Conservation (phyloP, 257 asterid species). For the Lantana camara region DNA sequence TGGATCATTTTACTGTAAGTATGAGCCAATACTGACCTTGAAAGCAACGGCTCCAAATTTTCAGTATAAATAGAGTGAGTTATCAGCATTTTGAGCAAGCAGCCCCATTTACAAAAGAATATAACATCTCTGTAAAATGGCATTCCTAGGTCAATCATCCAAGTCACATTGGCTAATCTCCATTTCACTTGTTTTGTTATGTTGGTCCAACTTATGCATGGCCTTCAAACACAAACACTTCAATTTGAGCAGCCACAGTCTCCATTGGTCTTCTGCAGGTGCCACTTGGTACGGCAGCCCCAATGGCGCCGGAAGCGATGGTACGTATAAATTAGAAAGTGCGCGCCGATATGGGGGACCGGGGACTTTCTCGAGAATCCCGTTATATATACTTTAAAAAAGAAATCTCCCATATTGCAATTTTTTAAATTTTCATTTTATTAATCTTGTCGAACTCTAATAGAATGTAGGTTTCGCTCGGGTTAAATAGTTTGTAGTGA, state of each 20-base stretch:
- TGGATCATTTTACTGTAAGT: too few species aligned
- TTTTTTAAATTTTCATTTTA: too few species aligned
- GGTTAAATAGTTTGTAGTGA: too few species aligned
- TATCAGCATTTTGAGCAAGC: neutral
- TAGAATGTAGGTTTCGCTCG: neutral
- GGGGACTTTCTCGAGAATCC: too few species aligned
- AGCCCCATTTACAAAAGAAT: neutral
- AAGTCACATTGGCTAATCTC: constrained; percentile 21
- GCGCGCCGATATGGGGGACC: too few species aligned
- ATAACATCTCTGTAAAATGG: constrained; percentile 11
- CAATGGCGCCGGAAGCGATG: constrained; percentile 73
- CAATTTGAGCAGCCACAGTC: constrained; percentile 20
- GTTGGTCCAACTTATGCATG: constrained; percentile 29
- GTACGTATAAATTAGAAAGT: too few species aligned
- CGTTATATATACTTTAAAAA: too few species aligned
- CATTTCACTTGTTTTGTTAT: constrained; percentile 27
- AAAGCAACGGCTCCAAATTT: constrained; percentile 6
- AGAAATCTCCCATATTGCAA: too few species aligned
- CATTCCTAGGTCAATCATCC: constrained; percentile 10
- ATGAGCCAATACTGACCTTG: neutral
- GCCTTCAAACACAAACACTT: constrained; percentile 37
- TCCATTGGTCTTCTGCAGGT: constrained; percentile 55
- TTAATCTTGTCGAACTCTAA: too few species aligned
- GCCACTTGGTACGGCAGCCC: constrained; percentile 86
- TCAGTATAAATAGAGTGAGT: constrained; percentile 26